A percentile compares a stretch with the other conserved stretches of the same genome.
These are phyloP conservation scores for Colletotrichum godetiae DNA, from an alignment of 2,329 filamentous ascomycete genomes.

Conservation along the genomic window DNA sequence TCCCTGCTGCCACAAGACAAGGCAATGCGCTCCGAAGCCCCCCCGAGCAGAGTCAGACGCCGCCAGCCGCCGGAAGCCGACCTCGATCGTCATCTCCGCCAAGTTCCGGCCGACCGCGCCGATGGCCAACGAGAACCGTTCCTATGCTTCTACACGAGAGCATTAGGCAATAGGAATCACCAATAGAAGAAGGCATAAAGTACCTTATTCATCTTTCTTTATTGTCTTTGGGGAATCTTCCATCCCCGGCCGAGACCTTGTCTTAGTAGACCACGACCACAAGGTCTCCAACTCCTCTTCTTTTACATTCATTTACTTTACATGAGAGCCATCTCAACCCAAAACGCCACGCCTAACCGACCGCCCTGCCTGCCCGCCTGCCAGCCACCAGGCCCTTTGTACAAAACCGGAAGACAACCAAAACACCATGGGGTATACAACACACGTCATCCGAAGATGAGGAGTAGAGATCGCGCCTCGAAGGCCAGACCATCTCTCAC, in stretches of 20 bases:
- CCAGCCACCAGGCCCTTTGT: constrained; percentile 25
- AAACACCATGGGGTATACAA: constrained; percentile 36
- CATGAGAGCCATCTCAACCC: constrained; percentile 20
- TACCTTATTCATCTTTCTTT: constrained; percentile 28
- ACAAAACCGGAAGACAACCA: constrained; percentile 32
- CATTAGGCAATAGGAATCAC: neutral
- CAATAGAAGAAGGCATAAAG: neutral
- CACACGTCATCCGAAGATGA: constrained; percentile 29
- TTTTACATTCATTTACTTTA: constrained; percentile 32
- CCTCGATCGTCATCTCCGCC: neutral
- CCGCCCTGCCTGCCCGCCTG: constrained; percentile 28
- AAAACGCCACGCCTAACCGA: constrained; percentile 34
- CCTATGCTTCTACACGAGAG: neutral
- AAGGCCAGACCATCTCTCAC: constrained; percentile 2
- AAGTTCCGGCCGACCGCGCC: neutral
- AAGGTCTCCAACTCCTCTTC: constrained; percentile 14
- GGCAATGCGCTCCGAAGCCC: neutral
- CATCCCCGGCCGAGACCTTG: constrained; percentile 2
- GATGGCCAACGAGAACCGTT: neutral
- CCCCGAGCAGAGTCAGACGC: neutral
- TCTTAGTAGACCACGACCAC: constrained; percentile 8
- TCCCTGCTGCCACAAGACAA: neutral
- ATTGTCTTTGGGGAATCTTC: constrained; percentile 22
- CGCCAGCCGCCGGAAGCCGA: neutral
- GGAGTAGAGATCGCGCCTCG: constrained; percentile 19